Evolutionary conservation across 352 stramenopile genomes (phyloP), one percentile per base, ranked within the genome.

Genomic region (Phytophthora hibernalis): DNA sequence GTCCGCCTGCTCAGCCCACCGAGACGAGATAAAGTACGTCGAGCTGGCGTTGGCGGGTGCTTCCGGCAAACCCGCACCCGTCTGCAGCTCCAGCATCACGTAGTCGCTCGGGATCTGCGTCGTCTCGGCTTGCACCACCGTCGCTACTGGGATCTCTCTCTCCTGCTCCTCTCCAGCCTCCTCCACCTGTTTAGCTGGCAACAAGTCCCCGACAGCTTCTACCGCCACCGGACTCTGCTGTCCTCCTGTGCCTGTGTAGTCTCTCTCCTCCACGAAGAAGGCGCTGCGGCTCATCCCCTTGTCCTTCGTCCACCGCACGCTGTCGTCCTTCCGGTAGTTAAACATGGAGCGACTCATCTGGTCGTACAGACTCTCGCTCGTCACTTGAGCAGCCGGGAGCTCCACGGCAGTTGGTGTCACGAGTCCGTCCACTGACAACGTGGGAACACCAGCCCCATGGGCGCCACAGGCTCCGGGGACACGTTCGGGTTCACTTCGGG

Each of bases 1-100:
- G 10, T 93, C 87, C 0, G 87, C 83, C 51, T 95, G 82, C 28
- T 91, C 70, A 37, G 90, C 81, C 87, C 87, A 95, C 28, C 74
- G 84, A 28, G 87, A 89, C 6, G 87, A 93, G 52, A 95, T 89
- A 61, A 95, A 95, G 61, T 89, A 95, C 24, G 82, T 91, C 26
- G 86, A 92, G 44, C 72, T 80, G 4, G 64, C 24, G 31, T 45
- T 72, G 4, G 71, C 66, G 9, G 65, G 54, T 3, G 63, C 55
- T 50, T 83, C 79, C 20, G 70, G 70, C 2, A 93, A 57, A 3
- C 83, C 86, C 0, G 82, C 81, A 16, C 83, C 80, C 20, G 86
- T 82, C 61, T 92, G 82, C 20, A 92, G 76, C 62, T 95, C 83
- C 38, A 95, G 78, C 83, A 92, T 90, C 44, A 93, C 85, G 61